Percentiles rank a stretch among this genome's conserved stretches.
phyloP scores from a whole-genome alignment of 169 alveolate genomes.

The Neospora caninum region DNA sequence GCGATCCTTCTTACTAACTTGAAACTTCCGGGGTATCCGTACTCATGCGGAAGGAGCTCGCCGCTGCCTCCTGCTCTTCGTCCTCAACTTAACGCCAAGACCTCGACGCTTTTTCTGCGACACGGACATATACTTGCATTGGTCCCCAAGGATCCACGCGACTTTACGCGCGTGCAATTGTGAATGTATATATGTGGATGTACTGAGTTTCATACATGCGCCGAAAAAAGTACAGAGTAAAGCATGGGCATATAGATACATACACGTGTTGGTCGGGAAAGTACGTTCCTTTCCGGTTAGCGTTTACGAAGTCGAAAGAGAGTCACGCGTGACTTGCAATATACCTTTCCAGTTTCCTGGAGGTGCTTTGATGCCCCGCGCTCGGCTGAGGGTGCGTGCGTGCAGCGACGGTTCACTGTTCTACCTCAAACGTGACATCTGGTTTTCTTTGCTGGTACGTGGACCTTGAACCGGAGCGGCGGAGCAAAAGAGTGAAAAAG shows the following conservation, averaged over 20 bases:
- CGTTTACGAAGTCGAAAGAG: no score
- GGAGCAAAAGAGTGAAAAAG: not conserved
- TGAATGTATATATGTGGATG: no score
- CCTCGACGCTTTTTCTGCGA: no score
- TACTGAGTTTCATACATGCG: no score
- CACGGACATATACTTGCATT: no score
- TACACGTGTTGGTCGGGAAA: not conserved
- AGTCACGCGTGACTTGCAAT: no score
- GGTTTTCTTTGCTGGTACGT: not conserved
- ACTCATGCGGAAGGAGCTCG: no score
- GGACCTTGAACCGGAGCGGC: not conserved
- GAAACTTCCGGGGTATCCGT: no score
- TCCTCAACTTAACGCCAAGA: no score
- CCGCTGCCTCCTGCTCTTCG: no score
- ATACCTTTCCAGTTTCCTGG: not conserved
- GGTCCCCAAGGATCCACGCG: no score
- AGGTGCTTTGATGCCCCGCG: not conserved
- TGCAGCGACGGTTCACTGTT: not conserved
- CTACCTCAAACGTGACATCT: slow-evolving; percentile 3
- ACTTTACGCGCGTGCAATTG: no score
- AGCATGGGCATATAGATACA: not conserved
- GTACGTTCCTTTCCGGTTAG: not conserved
- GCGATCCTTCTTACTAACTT: not conserved
- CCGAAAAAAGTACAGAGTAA: not conserved
- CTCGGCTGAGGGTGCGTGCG: not conserved